These are phyloP conservation scores for Hypoxylon sp. DNA, from an alignment of 2,329 filamentous ascomycete species.

Conservation along the genomic window DNA sequence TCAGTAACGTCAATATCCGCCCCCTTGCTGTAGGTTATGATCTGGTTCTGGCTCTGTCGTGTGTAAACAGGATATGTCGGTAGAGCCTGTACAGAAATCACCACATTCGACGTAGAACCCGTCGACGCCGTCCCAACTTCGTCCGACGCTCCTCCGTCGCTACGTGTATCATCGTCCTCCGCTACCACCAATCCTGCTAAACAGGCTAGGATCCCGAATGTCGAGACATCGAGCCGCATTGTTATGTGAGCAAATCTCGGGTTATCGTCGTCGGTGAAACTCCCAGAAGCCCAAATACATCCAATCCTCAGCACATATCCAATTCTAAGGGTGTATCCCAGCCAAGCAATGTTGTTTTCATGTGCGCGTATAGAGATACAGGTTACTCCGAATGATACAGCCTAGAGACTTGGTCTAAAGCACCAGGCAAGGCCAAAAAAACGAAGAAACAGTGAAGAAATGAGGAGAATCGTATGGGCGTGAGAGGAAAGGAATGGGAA, in stretches of 20 bases:
- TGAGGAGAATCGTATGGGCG: slow-evolving; percentile 34
- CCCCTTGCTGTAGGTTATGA: slow-evolving; percentile 20
- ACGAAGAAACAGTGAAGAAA: slow-evolving; percentile 27
- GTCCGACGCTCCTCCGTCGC: not conserved
- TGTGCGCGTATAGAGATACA: slow-evolving; percentile 4
- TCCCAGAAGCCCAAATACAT: slow-evolving; percentile 39
- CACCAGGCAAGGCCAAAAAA: slow-evolving; percentile 31
- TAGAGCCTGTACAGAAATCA: slow-evolving; percentile 28
- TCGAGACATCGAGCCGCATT: slow-evolving; percentile 51
- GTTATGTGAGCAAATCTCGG: slow-evolving; percentile 36
- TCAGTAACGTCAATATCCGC: slow-evolving; percentile 23
- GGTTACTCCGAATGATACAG: slow-evolving; percentile 28
- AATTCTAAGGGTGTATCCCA: slow-evolving; percentile 24
- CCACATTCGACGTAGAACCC: slow-evolving; percentile 26
- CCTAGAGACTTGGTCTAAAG: slow-evolving; percentile 17
- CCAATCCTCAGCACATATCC: slow-evolving; percentile 43
- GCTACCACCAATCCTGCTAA: slow-evolving; percentile 40
- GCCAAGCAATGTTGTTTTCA: slow-evolving; percentile 15
- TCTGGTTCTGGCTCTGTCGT: not conserved
- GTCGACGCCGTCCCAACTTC: slow-evolving; percentile 25
- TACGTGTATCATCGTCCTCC: slow-evolving; percentile 6
- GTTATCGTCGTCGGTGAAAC: slow-evolving; percentile 42
- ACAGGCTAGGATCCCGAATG: slow-evolving; percentile 47
- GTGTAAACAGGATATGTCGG: slow-evolving; percentile 31
- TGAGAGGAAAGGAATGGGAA: slow-evolving; percentile 34